Percentiles rank a stretch among this genome's conserved stretches.
phyloP scores from a whole-genome alignment of 2,329 filamentous ascomycete genomes.

The Sordariomycetes sp. region DNA sequence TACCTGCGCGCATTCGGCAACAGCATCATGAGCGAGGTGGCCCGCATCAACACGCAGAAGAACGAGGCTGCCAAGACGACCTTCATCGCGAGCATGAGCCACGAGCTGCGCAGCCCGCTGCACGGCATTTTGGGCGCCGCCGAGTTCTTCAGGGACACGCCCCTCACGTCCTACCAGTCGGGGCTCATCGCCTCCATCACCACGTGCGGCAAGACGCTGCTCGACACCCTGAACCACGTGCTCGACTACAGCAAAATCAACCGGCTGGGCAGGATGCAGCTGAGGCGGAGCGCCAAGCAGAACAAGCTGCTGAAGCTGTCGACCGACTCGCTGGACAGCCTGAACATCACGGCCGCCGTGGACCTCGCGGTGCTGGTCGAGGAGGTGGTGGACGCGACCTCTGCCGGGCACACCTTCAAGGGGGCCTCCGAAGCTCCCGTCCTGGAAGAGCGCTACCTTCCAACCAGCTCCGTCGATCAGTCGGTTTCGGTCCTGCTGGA shows the following conservation, averaged over 20 bases:
- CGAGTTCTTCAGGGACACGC: constrained; percentile 37
- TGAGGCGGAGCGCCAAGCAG: constrained; percentile 10
- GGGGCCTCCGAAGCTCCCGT: constrained; percentile 4
- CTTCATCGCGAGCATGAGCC: constrained; percentile 50
- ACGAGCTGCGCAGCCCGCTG: constrained; percentile 46
- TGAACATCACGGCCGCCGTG: constrained; percentile 20
- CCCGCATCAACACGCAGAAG: constrained; percentile 41
- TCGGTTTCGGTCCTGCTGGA: constrained; percentile 39
- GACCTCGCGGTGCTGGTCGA: constrained; percentile 23
- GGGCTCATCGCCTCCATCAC: constrained; percentile 35
- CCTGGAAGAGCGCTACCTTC: neutral
- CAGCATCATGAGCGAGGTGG: constrained; percentile 40
- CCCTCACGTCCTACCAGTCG: constrained; percentile 24
- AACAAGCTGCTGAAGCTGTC: constrained; percentile 11
- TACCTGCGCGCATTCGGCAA: constrained; percentile 17
- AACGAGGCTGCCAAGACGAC: constrained; percentile 45
- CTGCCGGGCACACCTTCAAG: constrained; percentile 27
- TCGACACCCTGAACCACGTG: constrained; percentile 40
- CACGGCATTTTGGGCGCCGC: constrained; percentile 47
- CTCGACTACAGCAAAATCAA: constrained; percentile 33
- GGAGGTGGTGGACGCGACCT: constrained; percentile 28
- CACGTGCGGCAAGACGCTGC: constrained; percentile 35
- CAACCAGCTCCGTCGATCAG: neutral
- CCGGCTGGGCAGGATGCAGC: constrained; percentile 17
- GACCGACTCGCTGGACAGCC: constrained; percentile 19